Evolutionary conservation across 2,329 filamentous ascomycete species (phyloP), one percentile per base, ranked within the genome.

Genomic region (Pseudonectria buxi): DNA sequence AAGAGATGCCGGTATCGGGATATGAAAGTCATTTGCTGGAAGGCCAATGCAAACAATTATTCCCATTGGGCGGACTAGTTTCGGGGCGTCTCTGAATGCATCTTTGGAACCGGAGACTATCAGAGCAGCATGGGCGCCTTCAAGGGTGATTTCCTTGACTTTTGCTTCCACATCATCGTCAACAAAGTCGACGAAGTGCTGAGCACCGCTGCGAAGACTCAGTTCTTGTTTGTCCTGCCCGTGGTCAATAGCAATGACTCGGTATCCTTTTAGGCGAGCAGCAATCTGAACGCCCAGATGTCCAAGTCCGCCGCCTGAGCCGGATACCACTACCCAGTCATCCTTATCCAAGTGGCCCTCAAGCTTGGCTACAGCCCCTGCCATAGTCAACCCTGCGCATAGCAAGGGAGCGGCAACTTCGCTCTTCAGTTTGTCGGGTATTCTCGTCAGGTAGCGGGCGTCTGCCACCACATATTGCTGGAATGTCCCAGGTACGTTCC

Each of bases 251-350:
- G 51, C 57, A 2, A 61, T 55, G 0, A 58, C 51, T 0, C 50
- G 41, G 6, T 45, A 42, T 0, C 39, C 40, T 3, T 37, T 43
- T 1, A 56, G 6, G 2, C 37, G 40, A 6, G 34, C 43, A 0
- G 57, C 51, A 3, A 59, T 56, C 16, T 61, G 58, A 0, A 61
- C 49, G 1, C 57, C 58, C 0, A 61, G 14, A 13, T 61, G 58
- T 0, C 58, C 58, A 4, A 61, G 43, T 0, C 58, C 58, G 0
- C 58, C 57, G 0, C 57, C 58, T 0, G 58, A 47, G 0, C 58
- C 58, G 6, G 46, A 49, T 1, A 61, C 34, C 1, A 59, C 50
- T 6, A 61, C 41, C 58, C 58, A 61, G 1, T 57, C 55, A 0
- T 42, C 43, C 1, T 14, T 32, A 0, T 11, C 29, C 1, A 46